Base-by-base conservation (phyloP, 176 grass and related monocot genomes). In the Bolboschoenus planiculmis region DNA sequence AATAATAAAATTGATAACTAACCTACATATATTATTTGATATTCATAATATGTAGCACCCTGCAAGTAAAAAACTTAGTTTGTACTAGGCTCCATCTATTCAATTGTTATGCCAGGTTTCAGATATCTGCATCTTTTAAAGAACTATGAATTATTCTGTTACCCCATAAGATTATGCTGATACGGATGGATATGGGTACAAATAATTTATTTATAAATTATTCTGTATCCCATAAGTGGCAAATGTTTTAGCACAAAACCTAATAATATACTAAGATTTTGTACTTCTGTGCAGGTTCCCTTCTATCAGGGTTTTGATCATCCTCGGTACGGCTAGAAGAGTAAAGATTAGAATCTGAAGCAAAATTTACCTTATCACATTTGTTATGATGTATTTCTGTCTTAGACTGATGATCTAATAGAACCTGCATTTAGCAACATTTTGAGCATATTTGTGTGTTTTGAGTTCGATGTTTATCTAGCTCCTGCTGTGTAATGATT, bases 291-390 rank as follows among this genome's bases (percentile, higher is more conserved):
- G 83, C 87, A 99, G 97, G 92, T 93, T 83, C 93, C 97, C 3
- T 81, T 90, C 15, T 99, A 93, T 88, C 92, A 99, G 73, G 91
- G 92, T 79, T 99, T 99, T 85, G 92, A 95, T 78, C 91, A 95
- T 70, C 70, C 56, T 54, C 85, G 51, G 23, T 85, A 90, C 76
- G 84, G 85, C 26, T 99, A 91, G 84, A 79, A 86, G 78, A 56
- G 24, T 53, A 10, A 77, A 53, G 43, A 77, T n/a, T 30, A 16
- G n/a, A 37, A 50, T 48, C 43, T 31, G 40, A 42, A 50, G 26
- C 72, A 53, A 14, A 13, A 31, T 53, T 44, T 27, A 50, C 26
- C 40, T 7, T 33, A 16, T 53, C 23, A 53, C 33, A 39, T 76
- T 51, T 51, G 53, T 77, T 51, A 1, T 51, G 20, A 77, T 77